Evolutionary conservation across 352 stramenopile species (phyloP).

Genomic region (Lagenidium giganteum): DNA sequence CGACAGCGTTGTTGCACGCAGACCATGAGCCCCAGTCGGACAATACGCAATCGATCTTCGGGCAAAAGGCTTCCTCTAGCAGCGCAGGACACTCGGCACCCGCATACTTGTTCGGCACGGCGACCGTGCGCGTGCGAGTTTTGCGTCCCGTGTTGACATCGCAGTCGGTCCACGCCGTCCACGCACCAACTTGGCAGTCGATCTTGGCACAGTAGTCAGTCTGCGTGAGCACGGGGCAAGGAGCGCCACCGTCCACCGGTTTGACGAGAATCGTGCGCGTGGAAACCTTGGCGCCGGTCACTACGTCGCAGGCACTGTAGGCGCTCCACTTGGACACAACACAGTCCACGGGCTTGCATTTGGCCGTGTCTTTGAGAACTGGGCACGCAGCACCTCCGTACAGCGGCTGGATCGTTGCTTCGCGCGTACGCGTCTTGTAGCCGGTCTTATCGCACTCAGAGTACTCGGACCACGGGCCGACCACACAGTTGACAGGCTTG

Average conservation of each 20-base stretch:
- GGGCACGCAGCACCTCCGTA: constrained; percentile 41
- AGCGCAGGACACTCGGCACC: constrained; percentile 16
- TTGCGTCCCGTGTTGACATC: constrained; percentile 32
- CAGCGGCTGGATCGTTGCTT: constrained; percentile 20
- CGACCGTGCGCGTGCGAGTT: constrained; percentile 26
- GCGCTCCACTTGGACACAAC: constrained; percentile 33
- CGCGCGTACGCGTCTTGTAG: constrained; percentile 31
- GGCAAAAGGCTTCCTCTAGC: constrained; percentile 18
- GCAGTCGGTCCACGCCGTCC: constrained; percentile 45
- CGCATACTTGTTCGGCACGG: constrained; percentile 20
- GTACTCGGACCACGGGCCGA: constrained; percentile 43
- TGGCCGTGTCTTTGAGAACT: constrained; percentile 24
- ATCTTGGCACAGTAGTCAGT: constrained; percentile 28
- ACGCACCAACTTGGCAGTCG: constrained; percentile 42
- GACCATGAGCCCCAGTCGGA: constrained; percentile 32
- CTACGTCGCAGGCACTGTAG: constrained; percentile 36
- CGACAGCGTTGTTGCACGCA: constrained; percentile 30
- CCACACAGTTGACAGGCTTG: constrained; percentile 45
- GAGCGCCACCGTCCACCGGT: constrained; percentile 24
- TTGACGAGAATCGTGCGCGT: constrained; percentile 33
- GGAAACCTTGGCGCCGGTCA: constrained; percentile 22
- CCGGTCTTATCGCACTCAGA: constrained; percentile 22
- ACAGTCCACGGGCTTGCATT: constrained; percentile 43
- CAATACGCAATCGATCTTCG: constrained; percentile 26
- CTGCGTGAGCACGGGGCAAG: constrained; percentile 33